Evolutionary conservation across 2,329 filamentous ascomycete genomes (phyloP).

Genomic region (Hymenoscyphus repandus): DNA sequence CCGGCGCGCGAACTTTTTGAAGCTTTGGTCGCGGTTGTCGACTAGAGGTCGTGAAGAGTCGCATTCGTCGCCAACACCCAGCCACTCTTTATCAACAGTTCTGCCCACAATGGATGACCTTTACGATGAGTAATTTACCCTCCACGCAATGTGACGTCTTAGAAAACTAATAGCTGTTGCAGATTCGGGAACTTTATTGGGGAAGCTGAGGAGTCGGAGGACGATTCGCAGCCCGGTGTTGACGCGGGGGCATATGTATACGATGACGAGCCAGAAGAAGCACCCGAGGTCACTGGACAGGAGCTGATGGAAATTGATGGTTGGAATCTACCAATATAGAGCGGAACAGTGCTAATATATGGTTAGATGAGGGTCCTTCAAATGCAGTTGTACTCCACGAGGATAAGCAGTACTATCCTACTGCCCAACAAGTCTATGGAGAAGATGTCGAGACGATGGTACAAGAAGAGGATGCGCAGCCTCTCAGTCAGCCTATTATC

Average conservation of each 20-base stretch:
- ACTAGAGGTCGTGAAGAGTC: constrained; percentile 10
- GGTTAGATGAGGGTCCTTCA: constrained; percentile 71
- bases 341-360: constrained; percentile 25
- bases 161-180: constrained; percentile 17
- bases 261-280: constrained; percentile 61
- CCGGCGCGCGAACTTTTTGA: constrained; percentile 20
- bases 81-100: constrained; percentile 3
- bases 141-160: constrained; percentile 5
- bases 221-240: constrained; percentile 73
- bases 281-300: constrained; percentile 61
- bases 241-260: constrained; percentile 77
- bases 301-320: constrained; percentile 93
- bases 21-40: constrained; percentile 17
- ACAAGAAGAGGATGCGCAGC: constrained; percentile 94
- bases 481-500: constrained; percentile 86
- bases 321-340: constrained; percentile 33
- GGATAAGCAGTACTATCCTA: constrained; percentile 99
- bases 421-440: constrained; percentile 93
- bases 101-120: constrained; percentile 73
- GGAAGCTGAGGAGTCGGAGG: constrained; percentile 82
- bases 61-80: constrained; percentile 10
- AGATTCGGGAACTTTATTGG: constrained; percentile 99
- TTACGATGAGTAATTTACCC: constrained; percentile 74
- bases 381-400: constrained; percentile 98
- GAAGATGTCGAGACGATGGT: constrained; percentile 92